Base-by-base conservation (phyloP, 2,329 filamentous ascomycete genomes). In the Botrytis paeoniae region DNA sequence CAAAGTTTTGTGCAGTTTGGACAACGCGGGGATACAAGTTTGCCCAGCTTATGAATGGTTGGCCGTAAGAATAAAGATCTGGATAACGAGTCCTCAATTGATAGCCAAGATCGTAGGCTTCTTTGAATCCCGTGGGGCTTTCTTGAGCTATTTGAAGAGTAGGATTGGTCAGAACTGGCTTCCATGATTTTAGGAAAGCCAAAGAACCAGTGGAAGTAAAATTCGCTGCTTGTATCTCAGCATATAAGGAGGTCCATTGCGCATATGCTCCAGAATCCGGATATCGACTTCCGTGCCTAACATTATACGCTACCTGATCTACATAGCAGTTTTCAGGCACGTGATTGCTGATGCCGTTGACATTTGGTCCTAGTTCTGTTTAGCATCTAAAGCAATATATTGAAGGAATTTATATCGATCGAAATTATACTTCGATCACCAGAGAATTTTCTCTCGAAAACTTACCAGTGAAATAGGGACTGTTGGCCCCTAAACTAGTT, bases 11-110 rank as follows among this genome's bases (percentile, higher is more conserved):
- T 1, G 89, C 89, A 2, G 89, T 89, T 78, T 91, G 87, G 18
- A 91, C 82, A 0, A 90, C 89, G 9, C 88, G 85, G 9, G 87
- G 86, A 79, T 92, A 92, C 76, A 89, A 87, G 79, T 92, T 92
- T 29, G 89, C 86, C 88, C 89, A 92, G 10, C 90, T 85, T 14
- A 86, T 83, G 76, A 91, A 91, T 2, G 83, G 82, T 0, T 81
- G 68, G 2, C 77, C 78, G 45, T 79, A 83, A 1, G 79, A 76
- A 76, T 88, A 87, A 29, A 91, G 83, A 54, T 85, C 80, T 0
- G 85, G 83, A 77, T 66, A 83, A 80, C 84, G 83, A 1, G 83
- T 86, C 60, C 85, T 81, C 69, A 88, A 82, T 4, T 82, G 82
- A 72, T 88, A 86, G 9, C 87, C 88, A 80, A 89, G 82, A 73